Base-by-base conservation (phyloP, 805 yeast species). In the Schizosaccharomyces osmophilus region DNA sequence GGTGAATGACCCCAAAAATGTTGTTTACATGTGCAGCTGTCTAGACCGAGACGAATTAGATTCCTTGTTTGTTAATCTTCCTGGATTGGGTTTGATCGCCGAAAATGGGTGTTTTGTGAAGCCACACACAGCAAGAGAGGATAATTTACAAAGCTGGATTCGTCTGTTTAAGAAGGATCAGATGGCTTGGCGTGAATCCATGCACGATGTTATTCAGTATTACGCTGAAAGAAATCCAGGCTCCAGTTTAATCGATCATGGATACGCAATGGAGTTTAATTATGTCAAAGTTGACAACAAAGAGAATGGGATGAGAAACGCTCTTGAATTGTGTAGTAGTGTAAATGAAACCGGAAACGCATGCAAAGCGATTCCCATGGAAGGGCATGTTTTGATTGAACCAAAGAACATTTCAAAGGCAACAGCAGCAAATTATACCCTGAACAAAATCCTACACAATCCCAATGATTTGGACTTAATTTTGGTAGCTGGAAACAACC, bases 311-410 rank as follows among this genome's bases (percentile, higher is more conserved):
- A 71, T 78, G 39, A 77, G 82, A 59, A 77, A 83, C 22, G 79
- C 87, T 72, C 96, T 97, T 59, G 96, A 88, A 66, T 78, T 84
- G 62, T 82, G 89, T 59, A 82, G 89, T 29, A 88, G 87, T 70
- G 81, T 89, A 62, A 88, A 90, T 71, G 93, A 84, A 59, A 85
- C 80, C 68, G 77, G 78, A 17, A 79, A 77, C 19, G 80, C 80
- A 48, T 77, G 89, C 19, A 95, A 87, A 71, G 95, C 96, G 15
- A 42, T 58, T 57, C 62, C 61, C 19, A 55, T 54, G 39, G 64
- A 63, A 19, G 59, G 60, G 4, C 48, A 45, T 9, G 61, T 63
- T 24, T 43, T 63, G 19, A 26, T 57, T 19, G 62, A 63, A 45
- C 60, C 62, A 9, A 32, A 61, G n/a, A 48, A 57, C 24, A 41